A percentile compares a stretch with the other conserved stretches of the same genome.
Conservation (phyloP, 2,329 filamentous ascomycete species). For the Arachnopeziza araneosa region DNA sequence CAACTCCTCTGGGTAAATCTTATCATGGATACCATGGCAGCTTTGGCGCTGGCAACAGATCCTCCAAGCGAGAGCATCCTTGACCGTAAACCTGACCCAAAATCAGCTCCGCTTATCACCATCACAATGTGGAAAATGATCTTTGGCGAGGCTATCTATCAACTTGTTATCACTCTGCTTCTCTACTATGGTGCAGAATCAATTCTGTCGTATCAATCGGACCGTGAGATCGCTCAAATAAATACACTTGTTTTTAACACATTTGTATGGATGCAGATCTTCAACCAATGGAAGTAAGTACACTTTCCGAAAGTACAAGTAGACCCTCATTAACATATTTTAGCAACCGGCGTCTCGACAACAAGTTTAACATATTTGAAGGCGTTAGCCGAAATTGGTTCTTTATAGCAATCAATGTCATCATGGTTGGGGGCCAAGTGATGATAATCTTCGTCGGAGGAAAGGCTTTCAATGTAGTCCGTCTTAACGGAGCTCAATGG, state of each 20-base stretch:
- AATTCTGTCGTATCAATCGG: conserved; percentile 53
- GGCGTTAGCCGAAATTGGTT: conserved; percentile 80
- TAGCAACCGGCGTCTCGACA: conserved; percentile 86
- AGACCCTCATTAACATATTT: conserved; percentile 4
- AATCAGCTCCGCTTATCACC: conserved; percentile 72
- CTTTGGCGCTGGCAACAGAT: conserved; percentile 69
- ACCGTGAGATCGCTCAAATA: conserved; percentile 47
- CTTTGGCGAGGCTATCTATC: conserved; percentile 83
- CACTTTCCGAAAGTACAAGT: conserved; percentile 8
- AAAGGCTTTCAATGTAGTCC: conserved; percentile 60
- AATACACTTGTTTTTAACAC: conserved; percentile 92
- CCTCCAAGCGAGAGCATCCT: conserved; percentile 64
- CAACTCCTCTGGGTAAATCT: conserved; percentile 80
- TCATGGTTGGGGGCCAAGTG: conserved; percentile 86
- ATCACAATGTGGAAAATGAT: conserved; percentile 99
- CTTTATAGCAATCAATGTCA: conserved; percentile 76
- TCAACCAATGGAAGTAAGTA: conserved; percentile 91
- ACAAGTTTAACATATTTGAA: conserved; percentile 93
- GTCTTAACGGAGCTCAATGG: conserved; percentile 73
- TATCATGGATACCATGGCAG: conserved; percentile 81
- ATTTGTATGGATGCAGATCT: conserved; percentile 99
- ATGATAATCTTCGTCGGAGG: conserved; percentile 88
- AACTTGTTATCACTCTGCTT: conserved; percentile 72
- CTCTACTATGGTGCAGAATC: conserved; percentile 68
- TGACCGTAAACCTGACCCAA: conserved; percentile 68